Evolutionary conservation across 2,329 filamentous ascomycete genomes (phyloP), one percentile per base, ranked within the genome.

Genomic region (Penicillium vulpinum): DNA sequence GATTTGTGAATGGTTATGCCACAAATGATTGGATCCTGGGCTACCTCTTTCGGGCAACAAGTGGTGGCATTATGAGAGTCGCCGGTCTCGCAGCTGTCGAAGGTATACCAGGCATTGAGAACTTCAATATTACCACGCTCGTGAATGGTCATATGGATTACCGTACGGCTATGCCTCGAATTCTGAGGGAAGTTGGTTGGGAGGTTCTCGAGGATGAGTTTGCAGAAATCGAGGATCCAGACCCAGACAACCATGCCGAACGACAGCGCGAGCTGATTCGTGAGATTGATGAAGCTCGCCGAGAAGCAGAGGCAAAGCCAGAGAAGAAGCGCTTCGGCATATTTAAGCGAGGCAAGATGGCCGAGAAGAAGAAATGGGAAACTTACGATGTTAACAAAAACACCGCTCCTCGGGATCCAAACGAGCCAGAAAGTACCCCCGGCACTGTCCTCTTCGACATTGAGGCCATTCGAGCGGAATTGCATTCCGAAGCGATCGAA

Each of bases 131-230:
- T 39, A 95, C 92, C 1, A 86, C 92, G 54, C 79, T 89, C 45
- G 93, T 97, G 16, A 85, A 88, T 28, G 93, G 94, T 1, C 94
- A 99, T 72, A 97, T 97, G 93, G 90, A 94, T 51, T 99, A 99
- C 76, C 90, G 94, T 73, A 85, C 86, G 26, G 90, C 92, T 36
- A 97, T 99, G 88, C 94, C 94, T 16, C 85, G 85, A 56, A 81
- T 99, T 18, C 81, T 99, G 50, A 86, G 91, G 60, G 88, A 93
- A 71, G 91, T 92, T 35, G 94, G 92, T 16, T 99, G 92, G 92
- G 78, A 88, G 51, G 90, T 97, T 4, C 88, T 96, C 68, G 92
- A 88, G 62, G 92, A 97, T 66, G 93, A 97, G 71, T 99, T 97
- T 70, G 88, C 85, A 1, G 94, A 99, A 75, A 97, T 99, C 58